Conservation (phyloP, 495 filamentous ascomycete genomes). For the Aspergillus nanangensis region DNA sequence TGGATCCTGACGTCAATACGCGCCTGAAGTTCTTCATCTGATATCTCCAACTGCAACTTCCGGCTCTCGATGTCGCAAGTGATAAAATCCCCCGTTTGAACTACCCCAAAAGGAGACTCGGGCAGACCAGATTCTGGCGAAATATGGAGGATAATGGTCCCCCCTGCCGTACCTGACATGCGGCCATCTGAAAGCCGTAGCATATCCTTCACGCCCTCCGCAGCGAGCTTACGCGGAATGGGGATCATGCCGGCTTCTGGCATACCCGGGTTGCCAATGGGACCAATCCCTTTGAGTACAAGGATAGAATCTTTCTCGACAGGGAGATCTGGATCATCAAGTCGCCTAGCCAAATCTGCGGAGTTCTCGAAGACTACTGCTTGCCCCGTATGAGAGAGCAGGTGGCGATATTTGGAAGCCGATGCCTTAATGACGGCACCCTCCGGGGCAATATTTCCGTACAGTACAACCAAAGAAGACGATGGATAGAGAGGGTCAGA, state of each 20-base stretch:
- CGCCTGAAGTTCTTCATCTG: slow-evolving; percentile 39
- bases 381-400: slow-evolving; percentile 48
- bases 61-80: slow-evolving; percentile 46
- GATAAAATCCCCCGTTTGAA: slow-evolving; percentile 56
- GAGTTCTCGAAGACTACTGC: slow-evolving; percentile 58
- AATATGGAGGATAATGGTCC: slow-evolving; percentile 64
- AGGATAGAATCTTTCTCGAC: slow-evolving; percentile 52
- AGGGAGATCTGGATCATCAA: slow-evolving; percentile 51
- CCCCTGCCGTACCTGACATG: slow-evolving; percentile 66
- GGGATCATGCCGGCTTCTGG: slow-evolving; percentile 57
- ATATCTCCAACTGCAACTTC: slow-evolving; percentile 41
- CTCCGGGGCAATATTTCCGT: slow-evolving; percentile 52
- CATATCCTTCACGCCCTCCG: slow-evolving; percentile 60
- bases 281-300: slow-evolving; percentile 57
- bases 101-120: slow-evolving; percentile 52
- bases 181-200: slow-evolving; percentile 60
- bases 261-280: slow-evolving; percentile 64
- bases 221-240: slow-evolving; percentile 58
- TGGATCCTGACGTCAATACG: slow-evolving; percentile 33
- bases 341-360: slow-evolving; percentile 50
- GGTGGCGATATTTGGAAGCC: slow-evolving; percentile 48
- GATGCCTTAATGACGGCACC: slow-evolving; percentile 63
- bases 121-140: slow-evolving; percentile 58
- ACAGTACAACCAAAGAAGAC: slow-evolving; percentile 51
- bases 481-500: slow-evolving; percentile 48